A percentile compares a stretch with the other conserved stretches of the same genome.
Conservation (phyloP, 495 filamentous ascomycete species). For the Penicillium fimorum region DNA sequence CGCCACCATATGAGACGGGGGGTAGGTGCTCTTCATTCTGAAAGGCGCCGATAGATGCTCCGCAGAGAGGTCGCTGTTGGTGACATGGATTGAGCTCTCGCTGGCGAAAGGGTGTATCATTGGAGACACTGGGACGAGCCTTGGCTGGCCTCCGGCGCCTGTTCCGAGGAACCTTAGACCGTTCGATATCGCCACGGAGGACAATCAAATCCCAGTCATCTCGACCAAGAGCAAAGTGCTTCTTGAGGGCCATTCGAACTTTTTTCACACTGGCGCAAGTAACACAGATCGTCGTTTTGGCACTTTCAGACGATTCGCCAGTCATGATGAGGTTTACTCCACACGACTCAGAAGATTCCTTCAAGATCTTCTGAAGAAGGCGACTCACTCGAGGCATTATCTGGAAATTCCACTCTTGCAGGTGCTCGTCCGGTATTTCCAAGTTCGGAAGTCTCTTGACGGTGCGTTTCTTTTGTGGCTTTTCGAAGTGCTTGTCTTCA, state of each 20-base stretch:
- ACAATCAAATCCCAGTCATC: conserved; percentile 58
- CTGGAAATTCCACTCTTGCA: conserved; percentile 68
- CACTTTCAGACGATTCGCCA: conserved; percentile 62
- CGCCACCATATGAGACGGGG: conserved; percentile 84
- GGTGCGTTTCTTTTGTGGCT: conserved; percentile 40
- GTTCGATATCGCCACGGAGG: conserved; percentile 64
- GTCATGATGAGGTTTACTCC: conserved; percentile 73
- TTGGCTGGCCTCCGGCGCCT: conserved; percentile 45
- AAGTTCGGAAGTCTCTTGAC: conserved; percentile 45
- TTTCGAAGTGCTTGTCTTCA: conserved; percentile 30
- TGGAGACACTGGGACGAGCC: conserved; percentile 30
- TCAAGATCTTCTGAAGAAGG: conserved; percentile 63
- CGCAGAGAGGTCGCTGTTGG: conserved; percentile 75
- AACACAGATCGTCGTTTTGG: conserved; percentile 72
- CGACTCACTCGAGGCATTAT: conserved; percentile 70
- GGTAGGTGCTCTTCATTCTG: conserved; percentile 79
- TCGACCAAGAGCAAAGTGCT: conserved; percentile 66
- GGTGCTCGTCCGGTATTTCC: conserved; percentile 57
- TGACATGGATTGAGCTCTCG: conserved; percentile 49
- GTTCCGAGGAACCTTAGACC: conserved; percentile 58
- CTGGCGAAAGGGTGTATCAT: conserved; percentile 33
- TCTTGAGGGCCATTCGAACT: conserved; percentile 67
- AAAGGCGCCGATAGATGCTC: conserved; percentile 91
- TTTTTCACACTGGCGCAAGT: conserved; percentile 70
- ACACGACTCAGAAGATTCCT: conserved; percentile 62